Evolutionary conservation across 495 filamentous ascomycete species (phyloP), one percentile per base, ranked within the genome.

Genomic region (Penicillium malachiteum): DNA sequence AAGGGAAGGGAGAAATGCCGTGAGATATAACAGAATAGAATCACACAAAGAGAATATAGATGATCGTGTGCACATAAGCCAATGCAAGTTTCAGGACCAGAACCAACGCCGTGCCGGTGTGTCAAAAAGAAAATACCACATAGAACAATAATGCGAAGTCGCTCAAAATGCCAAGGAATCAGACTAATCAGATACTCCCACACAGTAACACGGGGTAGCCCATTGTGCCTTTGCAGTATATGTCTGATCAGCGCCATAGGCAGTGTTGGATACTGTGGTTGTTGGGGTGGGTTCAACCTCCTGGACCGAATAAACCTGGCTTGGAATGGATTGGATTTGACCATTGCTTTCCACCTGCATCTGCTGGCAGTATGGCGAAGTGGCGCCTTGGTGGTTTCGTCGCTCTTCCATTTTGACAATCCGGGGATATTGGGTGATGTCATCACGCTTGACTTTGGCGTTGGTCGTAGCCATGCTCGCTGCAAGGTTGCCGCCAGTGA

Each of bases 341-440:
- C 78, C 77, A 54, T 83, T 67, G 14, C 77, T 62, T 37, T 81
- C 67, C 17, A 95, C 78, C 60, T 84, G 74, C 74, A 89, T 87
- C 61, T 91, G 84, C 45, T 89, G 81, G 69, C 91, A 96, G 58
- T 83, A 84, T 3, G 87, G 82, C 48, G 71, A 50, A 43, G 48
- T 61, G 43, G 59, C 71, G 17, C 65, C 71, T 52, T 58, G 58
- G 56, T 52, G 75, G 59, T 66, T 84, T 57, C 90, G 81, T 37
- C 85, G 84, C 69, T 96, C 92, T 64, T 90, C 84, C 33, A 95
- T 77, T 68, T 95, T 94, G 60, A 96, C 77, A 38, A 87, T 78
- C 35, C 83, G 82, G 1, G 90, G 88, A 64, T 88, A 95, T 13
- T 77, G 56, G 10, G 56, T n/a, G 33, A 59, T 18, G 6, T 51